Base-by-base conservation (phyloP, 768 basidiomycete genomes). In the Amanita phalloides region DNA sequence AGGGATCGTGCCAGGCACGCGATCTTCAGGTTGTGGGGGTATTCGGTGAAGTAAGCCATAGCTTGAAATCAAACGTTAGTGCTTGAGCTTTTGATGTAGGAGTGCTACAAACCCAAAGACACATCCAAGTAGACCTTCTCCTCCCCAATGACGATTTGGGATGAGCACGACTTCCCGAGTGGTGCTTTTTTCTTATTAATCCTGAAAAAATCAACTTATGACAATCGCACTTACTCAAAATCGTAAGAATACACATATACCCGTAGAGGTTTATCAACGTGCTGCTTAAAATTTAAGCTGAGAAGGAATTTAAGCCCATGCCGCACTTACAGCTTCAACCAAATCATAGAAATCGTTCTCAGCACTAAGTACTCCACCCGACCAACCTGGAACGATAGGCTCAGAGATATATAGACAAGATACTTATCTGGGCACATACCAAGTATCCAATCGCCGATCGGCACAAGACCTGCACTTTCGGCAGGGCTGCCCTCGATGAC, bases 161-260 rank as follows among this genome's bases (percentile, higher is more conserved):
- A 97, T 90, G 20, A 97, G 68, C 30, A 97, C 90, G 13, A 95
- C 92, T 62, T 97, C 93, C 56, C 93, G 76, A 44, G 95, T 76
- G 38, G 91, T 88, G 64, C 93, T 96, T 58, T 51, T 58, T 49
- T 49, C 30, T 35, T 49, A 28, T 55, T 37, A 56, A 36, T 52
- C 53, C 48, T 37, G 26, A 48, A 55, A 32, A 42, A 36, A 28
- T 13, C 38, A 32, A 49, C 10, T 45, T 13, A 8, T 0, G 45
- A 55, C 21, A 55, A 17, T 25, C 11, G 30, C 28, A 73, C 90
- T 48, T 67, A 94, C 92, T 96, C 91, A 64, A 96, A 93, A 66
- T 97, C 95, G 56, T 90, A 84, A 11, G 93, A 96, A 67, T 98
- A 99, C 5, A 99, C 94, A 61, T 94, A 97, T 25, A 97, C 86